Percentiles rank a stretch among this genome's conserved stretches.
Conservation (phyloP, 805 yeast species). For the Lachancea sp. region DNA sequence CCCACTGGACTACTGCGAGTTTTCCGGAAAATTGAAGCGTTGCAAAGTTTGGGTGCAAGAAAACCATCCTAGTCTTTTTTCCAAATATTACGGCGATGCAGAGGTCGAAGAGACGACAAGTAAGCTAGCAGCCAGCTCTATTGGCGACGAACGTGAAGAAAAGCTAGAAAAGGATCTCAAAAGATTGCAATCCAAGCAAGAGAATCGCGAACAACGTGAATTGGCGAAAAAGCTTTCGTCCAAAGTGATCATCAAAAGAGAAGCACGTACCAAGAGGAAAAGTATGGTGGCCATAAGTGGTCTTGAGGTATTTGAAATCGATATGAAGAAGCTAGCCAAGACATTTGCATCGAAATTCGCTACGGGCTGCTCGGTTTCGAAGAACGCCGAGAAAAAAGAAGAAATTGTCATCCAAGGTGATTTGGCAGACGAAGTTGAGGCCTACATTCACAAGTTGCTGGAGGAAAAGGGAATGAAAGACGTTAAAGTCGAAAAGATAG, state of each 20-base stretch:
- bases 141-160: slow-evolving; percentile 72
- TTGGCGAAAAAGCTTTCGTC: slow-evolving; percentile 70
- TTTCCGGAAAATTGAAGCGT: slow-evolving; percentile 71
- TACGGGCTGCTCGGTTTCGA: slow-evolving; percentile 89
- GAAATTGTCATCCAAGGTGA: slow-evolving; percentile 93
- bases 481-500: slow-evolving; percentile 83
- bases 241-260: slow-evolving; percentile 75
- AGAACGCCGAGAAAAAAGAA: slow-evolving; percentile 85
- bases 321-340: slow-evolving; percentile 85
- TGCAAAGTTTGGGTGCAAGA: slow-evolving; percentile 79
- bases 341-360: slow-evolving; percentile 92
- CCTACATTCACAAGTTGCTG: slow-evolving; percentile 58
- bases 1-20: slow-evolving; percentile 92
- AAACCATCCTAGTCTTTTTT: slow-evolving; percentile 49
- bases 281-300: slow-evolving; percentile 83
- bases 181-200: slow-evolving; percentile 81
- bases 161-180: slow-evolving; percentile 75
- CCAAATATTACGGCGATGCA: slow-evolving; percentile 50
- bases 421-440: slow-evolving; percentile 86
- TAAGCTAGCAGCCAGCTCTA: slow-evolving; percentile 44
- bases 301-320: slow-evolving; percentile 80
- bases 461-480: slow-evolving; percentile 77
- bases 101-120: slow-evolving; percentile 32
- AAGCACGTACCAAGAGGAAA: slow-evolving; percentile 85
- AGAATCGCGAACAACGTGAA: slow-evolving; percentile 78